Evolutionary conservation across 2,329 filamentous ascomycete genomes (phyloP), one percentile per base, ranked within the genome.

Genomic region (Stagonosporopsis rhizophila): DNA sequence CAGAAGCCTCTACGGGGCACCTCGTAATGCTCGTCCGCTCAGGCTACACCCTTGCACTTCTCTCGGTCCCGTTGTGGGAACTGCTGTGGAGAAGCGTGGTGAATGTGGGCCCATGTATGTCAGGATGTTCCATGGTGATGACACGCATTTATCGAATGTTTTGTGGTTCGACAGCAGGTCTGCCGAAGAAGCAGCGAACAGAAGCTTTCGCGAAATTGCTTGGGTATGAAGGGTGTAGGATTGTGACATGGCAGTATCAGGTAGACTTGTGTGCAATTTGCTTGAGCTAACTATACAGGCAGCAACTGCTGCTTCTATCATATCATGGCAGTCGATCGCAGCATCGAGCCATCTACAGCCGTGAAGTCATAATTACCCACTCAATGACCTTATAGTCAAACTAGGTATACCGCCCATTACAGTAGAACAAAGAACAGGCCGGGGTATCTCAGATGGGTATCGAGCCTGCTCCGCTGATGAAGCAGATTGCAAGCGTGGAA

Each of bases 371-470:
- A 44, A 56, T 2, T 39, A 52, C 38, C 47, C 47, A 42, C 38
- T 52, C 37, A 11, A 56, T 56, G 53, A 44, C 47, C 42, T 52
- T 15, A 27, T 1, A 32, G 46, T 37, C 55, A 51, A 45, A 61
- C 44, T 62, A 50, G 58, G 20, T 48, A 51, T 56, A 60, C 57
- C 55, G 44, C 60, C 56, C 42, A 58, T 52, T 59, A 52, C 51
- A 48, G 37, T 46, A 48, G 49, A 55, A 45, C 39, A 57, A 55
- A 42, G 49, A 59, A 62, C 60, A 62, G 61, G 49, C 48, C 56
- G 47, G 65, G 65, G 66, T 67, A 69, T 69, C 63, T 67, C 59
- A 54, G 55, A 58, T 57, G 61, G 65, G 60, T 66, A 69, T 66
- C 60, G 58, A 57, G 61, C 63, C 64, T 53, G 38, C 47, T 52